Conservation (phyloP, 129 eudicot species). For the Ambrosia trifida region DNA sequence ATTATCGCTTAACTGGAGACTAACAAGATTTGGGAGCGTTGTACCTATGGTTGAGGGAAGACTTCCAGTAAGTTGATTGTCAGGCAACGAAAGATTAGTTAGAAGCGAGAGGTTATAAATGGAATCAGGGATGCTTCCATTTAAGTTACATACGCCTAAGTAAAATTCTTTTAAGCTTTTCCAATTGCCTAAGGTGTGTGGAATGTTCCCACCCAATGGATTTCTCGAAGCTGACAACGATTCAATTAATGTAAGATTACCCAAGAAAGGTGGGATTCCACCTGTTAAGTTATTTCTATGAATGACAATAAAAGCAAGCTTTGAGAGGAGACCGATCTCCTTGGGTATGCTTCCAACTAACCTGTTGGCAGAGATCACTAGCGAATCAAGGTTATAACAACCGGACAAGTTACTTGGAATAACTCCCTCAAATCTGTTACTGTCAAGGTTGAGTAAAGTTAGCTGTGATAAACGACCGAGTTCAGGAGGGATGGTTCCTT, state of each 20-base stretch:
- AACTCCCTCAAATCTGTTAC: slow-evolving; percentile 9
- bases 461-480: slow-evolving; percentile 27
- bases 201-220: slow-evolving; percentile 32
- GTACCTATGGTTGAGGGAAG: slow-evolving; percentile 24
- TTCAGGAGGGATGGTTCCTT: slow-evolving; percentile 33
- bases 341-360: slow-evolving; percentile 27
- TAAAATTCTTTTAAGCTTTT: background rate
- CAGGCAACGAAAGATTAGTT: background rate
- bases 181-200: slow-evolving; percentile 22
- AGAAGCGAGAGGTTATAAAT: slow-evolving; percentile 25
- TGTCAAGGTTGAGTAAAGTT: background rate
- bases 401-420: slow-evolving; percentile 28
- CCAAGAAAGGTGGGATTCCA: slow-evolving; percentile 27
- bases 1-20: slow-evolving; percentile 10
- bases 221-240: background rate
- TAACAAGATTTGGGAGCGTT: slow-evolving; percentile 15
- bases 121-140: slow-evolving; percentile 25
- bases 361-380: background rate
- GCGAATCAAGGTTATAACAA: slow-evolving; percentile 9
- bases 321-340: slow-evolving; percentile 23
- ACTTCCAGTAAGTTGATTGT: slow-evolving; percentile 19
- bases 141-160: slow-evolving; percentile 8
- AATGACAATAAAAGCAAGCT: background rate
- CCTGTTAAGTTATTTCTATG: slow-evolving; percentile 15
- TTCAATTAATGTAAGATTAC: slow-evolving; percentile 25